Base-by-base conservation (phyloP, 179 eudicot genomes). In the Silene vulgaris region DNA sequence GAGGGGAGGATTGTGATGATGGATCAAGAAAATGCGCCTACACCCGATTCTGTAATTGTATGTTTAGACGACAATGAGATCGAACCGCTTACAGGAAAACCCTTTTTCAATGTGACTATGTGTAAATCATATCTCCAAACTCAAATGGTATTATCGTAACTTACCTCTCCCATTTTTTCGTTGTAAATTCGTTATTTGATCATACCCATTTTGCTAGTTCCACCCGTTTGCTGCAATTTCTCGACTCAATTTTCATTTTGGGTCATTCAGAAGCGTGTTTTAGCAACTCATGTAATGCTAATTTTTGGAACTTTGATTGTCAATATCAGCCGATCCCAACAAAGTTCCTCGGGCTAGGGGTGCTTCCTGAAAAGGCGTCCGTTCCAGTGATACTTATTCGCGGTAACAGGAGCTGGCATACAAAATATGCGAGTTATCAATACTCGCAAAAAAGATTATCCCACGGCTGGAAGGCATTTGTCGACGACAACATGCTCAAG, bases 341-440 rank as follows among this genome's bases (percentile, higher is more conserved):
- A 26, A 76, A 77, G 52, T n/a, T 81, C 26, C 26, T 23, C 26
- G 26, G 26, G 32, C 4, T 14, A 14, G 71, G 28, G 21, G 4
- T 13, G 2, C 81, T 84, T 75, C 82, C 86, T 0, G 7, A 35
- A 6, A 5, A 21, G 1, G 29, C 21, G 4, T 1, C 5, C 28
- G 30, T 77, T 75, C 78, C 78, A 16, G 75, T 74, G 61, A 59
- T 40, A 56, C 75, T 85, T 72, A 80, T 5, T 19, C 16, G 64
- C 71, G 60, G 73, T 19, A 77, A 72, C 74, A 73, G 78, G 78
- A 80, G 54, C 12, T 89, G 92, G 90, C 23, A 81, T 26, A 74
- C 71, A 76, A 28, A 9, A 29, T 85, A 75, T 35, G 0, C 0
- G 0, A 79, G 84, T 29, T 19, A n/a, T 28, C 26, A 74, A n/a